phyloP scores from a whole-genome alignment of 129 eudicot species.

The carrot (Daucus carota) region DH1_v3.0 NC_030387.2:8082501-8083000 shows the following conservation, averaged over 20 bases:
- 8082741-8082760: conserved; percentile 35
- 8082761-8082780: conserved; percentile 29
- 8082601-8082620: conserved; percentile 21
- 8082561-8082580: conserved; percentile 42
- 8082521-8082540: conserved; percentile 57
- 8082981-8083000: no score
- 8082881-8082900: no score
- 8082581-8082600: conserved; percentile 55
- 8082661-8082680: conserved; percentile 26
- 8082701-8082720: conserved; percentile 2
- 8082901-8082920: no score
- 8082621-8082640: conserved; percentile 31
- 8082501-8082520: conserved; percentile 68
- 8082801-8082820: conserved; percentile 16
- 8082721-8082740: conserved; percentile 26
- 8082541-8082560: conserved; percentile 36
- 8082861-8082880: no score
- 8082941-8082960: no score
- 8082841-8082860: no score
- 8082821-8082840: no score
- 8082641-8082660: conserved; percentile 43
- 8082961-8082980: no score
- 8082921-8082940: no score
- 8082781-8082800: not conserved
- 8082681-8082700: no score